Evolutionary conservation across 2,329 filamentous ascomycete genomes (phyloP).

Genomic region (Sporothrix euskadiensis): DNA sequence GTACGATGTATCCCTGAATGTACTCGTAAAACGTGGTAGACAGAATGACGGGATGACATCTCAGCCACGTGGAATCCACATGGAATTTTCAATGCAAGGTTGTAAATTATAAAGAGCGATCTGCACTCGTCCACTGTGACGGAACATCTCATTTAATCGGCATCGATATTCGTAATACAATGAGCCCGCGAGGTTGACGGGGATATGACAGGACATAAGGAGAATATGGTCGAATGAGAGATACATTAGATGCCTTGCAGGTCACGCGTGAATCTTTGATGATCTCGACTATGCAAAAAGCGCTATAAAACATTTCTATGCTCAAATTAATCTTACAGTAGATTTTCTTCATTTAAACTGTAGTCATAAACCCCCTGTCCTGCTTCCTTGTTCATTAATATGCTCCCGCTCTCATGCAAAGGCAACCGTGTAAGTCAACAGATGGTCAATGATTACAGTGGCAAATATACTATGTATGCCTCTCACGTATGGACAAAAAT

Average conservation of each 20-base stretch:
- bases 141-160: background rate
- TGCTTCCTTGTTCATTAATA: too few relatives aligned
- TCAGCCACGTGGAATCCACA: constrained; percentile 11
- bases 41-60: background rate
- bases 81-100: background rate
- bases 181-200: background rate
- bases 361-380: too few relatives aligned
- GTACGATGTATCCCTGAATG: background rate
- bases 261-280: too few relatives aligned
- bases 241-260: background rate
- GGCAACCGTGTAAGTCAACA: too few relatives aligned
- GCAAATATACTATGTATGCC: too few relatives aligned
- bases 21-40: background rate
- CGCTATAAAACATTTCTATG: too few relatives aligned
- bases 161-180: background rate
- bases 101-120: background rate
- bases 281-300: too few relatives aligned
- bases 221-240: background rate
- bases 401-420: too few relatives aligned
- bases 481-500: too few relatives aligned
- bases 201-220: background rate
- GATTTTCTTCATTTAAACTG: too few relatives aligned
- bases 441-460: too few relatives aligned
- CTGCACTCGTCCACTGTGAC: background rate
- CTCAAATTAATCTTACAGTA: too few relatives aligned